Conservation (phyloP, 2,329 filamentous ascomycete species). For the Xylaria sp. region DNA sequence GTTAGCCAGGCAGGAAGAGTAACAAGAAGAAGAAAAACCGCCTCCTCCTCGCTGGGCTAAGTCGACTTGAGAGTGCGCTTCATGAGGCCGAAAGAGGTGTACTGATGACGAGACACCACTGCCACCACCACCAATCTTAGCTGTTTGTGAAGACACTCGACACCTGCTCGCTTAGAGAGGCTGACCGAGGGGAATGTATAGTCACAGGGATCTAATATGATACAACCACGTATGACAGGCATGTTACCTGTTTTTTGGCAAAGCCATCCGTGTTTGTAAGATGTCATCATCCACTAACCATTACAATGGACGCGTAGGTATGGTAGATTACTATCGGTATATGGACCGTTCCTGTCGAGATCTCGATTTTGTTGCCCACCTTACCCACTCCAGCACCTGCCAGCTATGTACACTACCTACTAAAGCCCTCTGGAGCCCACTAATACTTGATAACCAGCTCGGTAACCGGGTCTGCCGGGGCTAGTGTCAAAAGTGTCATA, state of each 20-base stretch:
- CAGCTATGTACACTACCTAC: not conserved
- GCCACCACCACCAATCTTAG: not conserved
- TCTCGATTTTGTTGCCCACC: conserved; percentile 30
- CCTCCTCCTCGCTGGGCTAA: not conserved
- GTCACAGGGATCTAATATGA: not conserved
- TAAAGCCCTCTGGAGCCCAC: conserved; percentile 7
- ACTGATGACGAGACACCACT: conserved; percentile 25
- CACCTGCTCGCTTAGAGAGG: not conserved
- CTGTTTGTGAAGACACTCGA: not conserved
- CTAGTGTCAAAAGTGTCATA: too few relatives aligned
- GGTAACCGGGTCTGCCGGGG: not conserved
- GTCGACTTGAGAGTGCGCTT: not conserved
- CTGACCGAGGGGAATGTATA: not conserved
- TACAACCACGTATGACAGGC: not conserved
- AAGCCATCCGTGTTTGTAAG: not conserved
- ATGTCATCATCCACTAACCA: conserved; percentile 12
- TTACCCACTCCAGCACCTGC: conserved; percentile 6
- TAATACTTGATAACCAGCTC: conserved; percentile 8
- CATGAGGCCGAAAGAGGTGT: conserved; percentile 13
- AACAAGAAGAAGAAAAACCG: not conserved
- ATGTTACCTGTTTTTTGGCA: conserved; percentile 2
- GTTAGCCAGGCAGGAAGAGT: not conserved
- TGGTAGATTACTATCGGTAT: not conserved
- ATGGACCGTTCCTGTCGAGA: conserved; percentile 14
- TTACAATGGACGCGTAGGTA: not conserved